Percentiles rank a stretch among this genome's conserved stretches.
Evolutionary conservation across 2,329 filamentous ascomycete species (phyloP).

Genomic region (Zopfia rhizophila): DNA sequence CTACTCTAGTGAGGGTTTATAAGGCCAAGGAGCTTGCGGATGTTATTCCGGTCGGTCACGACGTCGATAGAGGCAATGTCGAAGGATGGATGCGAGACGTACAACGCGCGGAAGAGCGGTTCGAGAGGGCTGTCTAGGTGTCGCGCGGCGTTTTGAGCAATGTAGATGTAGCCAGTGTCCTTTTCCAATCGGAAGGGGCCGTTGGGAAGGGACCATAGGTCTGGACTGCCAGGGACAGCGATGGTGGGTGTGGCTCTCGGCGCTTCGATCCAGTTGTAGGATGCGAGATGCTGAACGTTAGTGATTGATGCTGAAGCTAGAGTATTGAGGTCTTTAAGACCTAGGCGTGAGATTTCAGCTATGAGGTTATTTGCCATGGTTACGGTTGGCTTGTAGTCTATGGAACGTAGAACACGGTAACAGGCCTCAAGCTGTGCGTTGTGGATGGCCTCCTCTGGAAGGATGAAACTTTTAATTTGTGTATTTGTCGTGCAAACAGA

Average conservation of each 20-base stretch:
- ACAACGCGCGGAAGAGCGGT: slow-evolving; percentile 58
- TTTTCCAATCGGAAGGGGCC: slow-evolving; percentile 29
- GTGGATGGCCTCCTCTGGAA: slow-evolving; percentile 6
- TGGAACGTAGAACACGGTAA: slow-evolving; percentile 13
- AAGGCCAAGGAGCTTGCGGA: slow-evolving; percentile 60
- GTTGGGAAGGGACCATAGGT: slow-evolving; percentile 51
- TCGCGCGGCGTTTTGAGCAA: slow-evolving; percentile 58
- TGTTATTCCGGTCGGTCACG: slow-evolving; percentile 58
- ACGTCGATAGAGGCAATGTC: slow-evolving; percentile 53
- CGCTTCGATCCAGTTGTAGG: slow-evolving; percentile 63
- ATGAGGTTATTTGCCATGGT: slow-evolving; percentile 18
- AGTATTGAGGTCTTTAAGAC: slow-evolving; percentile 22
- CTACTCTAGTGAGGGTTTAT: slow-evolving; percentile 29
- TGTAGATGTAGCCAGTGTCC: slow-evolving; percentile 54
- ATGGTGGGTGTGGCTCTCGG: slow-evolving; percentile 49
- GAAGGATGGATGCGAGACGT: slow-evolving; percentile 48
- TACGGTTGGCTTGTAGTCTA: slow-evolving; percentile 17
- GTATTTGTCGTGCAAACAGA: slow-evolving; percentile 12
- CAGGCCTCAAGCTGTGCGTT: slow-evolving; percentile 8
- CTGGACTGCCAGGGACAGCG: slow-evolving; percentile 34
- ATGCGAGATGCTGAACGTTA: slow-evolving; percentile 55
- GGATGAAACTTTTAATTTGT: slow-evolving; percentile 11
- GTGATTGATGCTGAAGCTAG: slow-evolving; percentile 42
- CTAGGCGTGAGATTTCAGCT: slow-evolving; percentile 21
- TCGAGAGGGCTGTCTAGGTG: slow-evolving; percentile 56